Evolutionary conservation across 768 basidiomycete species (phyloP).

Genomic region (Candolleomyces efflorescens): DNA sequence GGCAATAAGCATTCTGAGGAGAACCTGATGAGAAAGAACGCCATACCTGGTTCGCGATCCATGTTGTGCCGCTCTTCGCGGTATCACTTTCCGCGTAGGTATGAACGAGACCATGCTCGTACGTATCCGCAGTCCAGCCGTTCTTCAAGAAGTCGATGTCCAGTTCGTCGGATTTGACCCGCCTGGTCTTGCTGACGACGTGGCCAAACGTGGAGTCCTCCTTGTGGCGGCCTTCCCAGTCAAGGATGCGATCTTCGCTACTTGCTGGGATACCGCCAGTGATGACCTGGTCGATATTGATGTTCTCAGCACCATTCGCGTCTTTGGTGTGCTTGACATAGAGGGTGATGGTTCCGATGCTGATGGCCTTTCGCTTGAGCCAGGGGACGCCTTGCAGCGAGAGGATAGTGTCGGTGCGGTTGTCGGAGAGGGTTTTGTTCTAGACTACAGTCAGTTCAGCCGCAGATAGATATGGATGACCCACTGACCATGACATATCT

Average conservation of each 20-base stretch:
- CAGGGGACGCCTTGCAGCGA: conserved; percentile 69
- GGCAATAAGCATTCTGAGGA: not conserved
- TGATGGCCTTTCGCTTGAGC: conserved; percentile 63
- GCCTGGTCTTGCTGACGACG: conserved; percentile 50
- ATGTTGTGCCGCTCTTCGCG: conserved; percentile 52
- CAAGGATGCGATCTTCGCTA: conserved; percentile 52
- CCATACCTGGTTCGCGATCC: conserved; percentile 63
- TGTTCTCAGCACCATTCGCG: conserved; percentile 53
- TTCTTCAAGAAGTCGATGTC: conserved; percentile 40
- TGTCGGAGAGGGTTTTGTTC: conserved; percentile 68
- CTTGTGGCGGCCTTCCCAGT: conserved; percentile 49
- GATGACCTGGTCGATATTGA: conserved; percentile 63
- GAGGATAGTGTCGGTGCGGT: conserved; percentile 55
- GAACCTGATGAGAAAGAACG: not conserved
- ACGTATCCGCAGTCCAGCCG: conserved; percentile 36
- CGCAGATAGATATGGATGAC: not conserved
- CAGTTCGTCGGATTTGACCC: conserved; percentile 44
- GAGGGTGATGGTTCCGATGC: conserved; percentile 53
- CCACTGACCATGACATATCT: conserved; percentile 53
- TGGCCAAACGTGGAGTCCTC: conserved; percentile 60
- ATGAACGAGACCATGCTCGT: conserved; percentile 41
- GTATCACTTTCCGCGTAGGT: conserved; percentile 56
- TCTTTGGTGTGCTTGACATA: conserved; percentile 62
- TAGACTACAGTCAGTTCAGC: conserved; percentile 18
- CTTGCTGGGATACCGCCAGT: conserved; percentile 59